Percentiles rank a stretch among this genome's conserved stretches.
phyloP scores from a whole-genome alignment of 2,329 filamentous ascomycete species.

The Fusarium nelsonii region DNA sequence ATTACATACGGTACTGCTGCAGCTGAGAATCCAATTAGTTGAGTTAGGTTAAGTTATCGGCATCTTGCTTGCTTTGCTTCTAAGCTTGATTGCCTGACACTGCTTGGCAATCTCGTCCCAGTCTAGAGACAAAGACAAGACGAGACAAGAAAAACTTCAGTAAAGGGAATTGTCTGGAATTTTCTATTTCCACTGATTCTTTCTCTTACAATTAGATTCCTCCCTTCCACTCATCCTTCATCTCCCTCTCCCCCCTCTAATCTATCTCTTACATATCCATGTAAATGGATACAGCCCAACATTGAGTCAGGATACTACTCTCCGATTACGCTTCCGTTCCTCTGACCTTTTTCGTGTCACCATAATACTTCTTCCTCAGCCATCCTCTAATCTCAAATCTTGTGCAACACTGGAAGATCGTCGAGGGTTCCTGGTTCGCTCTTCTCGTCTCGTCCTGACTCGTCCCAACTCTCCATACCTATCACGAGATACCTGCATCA shows the following conservation, averaged over 20 bases:
- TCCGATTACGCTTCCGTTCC: conserved; percentile 15
- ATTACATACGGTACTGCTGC: neutral
- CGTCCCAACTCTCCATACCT: conserved; percentile 1
- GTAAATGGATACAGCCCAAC: conserved; percentile 29
- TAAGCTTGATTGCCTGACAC: conserved; percentile 32
- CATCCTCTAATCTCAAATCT: neutral
- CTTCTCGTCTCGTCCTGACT: conserved; percentile 4
- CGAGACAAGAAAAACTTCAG: conserved; percentile 13
- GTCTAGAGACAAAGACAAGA: conserved; percentile 8
- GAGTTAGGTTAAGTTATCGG: conserved; percentile 12
- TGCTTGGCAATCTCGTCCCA: conserved; percentile 15
- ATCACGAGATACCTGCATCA: conserved; percentile 39
- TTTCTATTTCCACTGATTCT: conserved; percentile 36
- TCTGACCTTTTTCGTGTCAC: conserved; percentile 21
- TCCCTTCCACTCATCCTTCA: conserved; percentile 19
- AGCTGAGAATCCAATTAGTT: neutral
- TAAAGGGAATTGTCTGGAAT: conserved; percentile 31
- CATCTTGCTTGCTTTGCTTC: conserved; percentile 26
- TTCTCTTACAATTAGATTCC: conserved; percentile 14
- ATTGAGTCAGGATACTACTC: conserved; percentile 20
- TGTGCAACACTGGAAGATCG: conserved; percentile 3
- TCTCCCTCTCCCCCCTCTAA: conserved; percentile 10
- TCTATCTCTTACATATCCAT: conserved; percentile 34
- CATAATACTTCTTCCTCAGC: conserved; percentile 8
- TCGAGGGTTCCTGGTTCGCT: conserved; percentile 5